These are phyloP conservation scores for Oldenlandia corymbosa DNA, from an alignment of 257 asterid species.

Conservation along the genomic window DNA sequence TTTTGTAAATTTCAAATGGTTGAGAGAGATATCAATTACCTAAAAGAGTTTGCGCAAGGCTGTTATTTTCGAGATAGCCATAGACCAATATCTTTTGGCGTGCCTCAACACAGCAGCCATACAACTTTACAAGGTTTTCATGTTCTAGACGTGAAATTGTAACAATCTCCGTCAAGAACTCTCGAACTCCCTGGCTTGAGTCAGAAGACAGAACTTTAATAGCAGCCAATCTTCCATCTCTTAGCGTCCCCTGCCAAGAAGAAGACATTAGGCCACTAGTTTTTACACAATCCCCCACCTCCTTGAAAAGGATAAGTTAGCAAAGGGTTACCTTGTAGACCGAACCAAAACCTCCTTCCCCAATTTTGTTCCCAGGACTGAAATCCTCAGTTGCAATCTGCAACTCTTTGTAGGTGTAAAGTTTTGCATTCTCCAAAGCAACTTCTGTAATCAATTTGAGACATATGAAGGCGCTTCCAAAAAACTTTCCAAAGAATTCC, in stretches of 20 bases:
- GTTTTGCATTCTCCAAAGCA: constrained; percentile 43
- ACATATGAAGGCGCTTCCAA: constrained; percentile 6
- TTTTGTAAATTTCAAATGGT: constrained; percentile 5
- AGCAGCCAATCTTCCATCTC: constrained; percentile 66
- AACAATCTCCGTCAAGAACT: constrained; percentile 66
- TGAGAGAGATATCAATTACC: constrained; percentile 33
- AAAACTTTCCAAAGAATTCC: background rate
- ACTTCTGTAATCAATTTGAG: constrained; percentile 49
- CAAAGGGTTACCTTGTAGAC: constrained; percentile 59
- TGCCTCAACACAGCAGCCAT: constrained; percentile 81
- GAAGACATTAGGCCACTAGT: constrained; percentile 6
- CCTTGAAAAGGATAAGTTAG: background rate
- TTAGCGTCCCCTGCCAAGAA: constrained; percentile 62
- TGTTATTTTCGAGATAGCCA: constrained; percentile 78
- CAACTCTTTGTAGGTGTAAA: constrained; percentile 61
- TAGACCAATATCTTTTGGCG: constrained; percentile 75
- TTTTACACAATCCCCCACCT: constrained; percentile 1
- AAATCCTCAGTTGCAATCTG: constrained; percentile 59
- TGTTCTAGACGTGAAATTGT: constrained; percentile 67
- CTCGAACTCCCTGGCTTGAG: constrained; percentile 70
- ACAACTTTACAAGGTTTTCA: constrained; percentile 73
- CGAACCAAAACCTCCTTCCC: constrained; percentile 89
- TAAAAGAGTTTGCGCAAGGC: constrained; percentile 84
- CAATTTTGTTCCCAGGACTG: constrained; percentile 54
- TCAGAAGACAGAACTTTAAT: constrained; percentile 81